phyloP scores from a whole-genome alignment of 441 rosid species.

The Iberis amara region DNA sequence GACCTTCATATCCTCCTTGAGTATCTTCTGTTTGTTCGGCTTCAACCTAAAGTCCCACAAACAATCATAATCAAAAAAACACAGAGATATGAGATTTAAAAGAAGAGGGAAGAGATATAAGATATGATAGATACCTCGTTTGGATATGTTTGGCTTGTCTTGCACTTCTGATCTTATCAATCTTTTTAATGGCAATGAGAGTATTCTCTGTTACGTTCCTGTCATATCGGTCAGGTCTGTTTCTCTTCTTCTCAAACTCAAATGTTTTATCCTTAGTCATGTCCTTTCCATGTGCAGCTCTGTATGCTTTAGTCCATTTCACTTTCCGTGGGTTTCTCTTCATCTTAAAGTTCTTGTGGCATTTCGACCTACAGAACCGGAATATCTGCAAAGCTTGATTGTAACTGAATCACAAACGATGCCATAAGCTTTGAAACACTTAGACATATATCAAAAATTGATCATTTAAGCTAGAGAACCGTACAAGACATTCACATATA shows the following conservation, averaged over 20 bases:
- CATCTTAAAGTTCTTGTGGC: constrained; percentile 96
- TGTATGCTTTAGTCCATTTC: constrained; percentile 89
- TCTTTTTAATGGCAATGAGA: constrained; percentile 70
- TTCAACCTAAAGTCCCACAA: constrained; percentile 44
- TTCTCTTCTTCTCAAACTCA: constrained; percentile 89
- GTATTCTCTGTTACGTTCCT: constrained; percentile 65
- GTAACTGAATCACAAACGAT: too few relatives aligned
- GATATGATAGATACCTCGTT: constrained; percentile 36
- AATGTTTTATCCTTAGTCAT: constrained; percentile 93
- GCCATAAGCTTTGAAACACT: too few relatives aligned
- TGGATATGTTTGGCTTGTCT: constrained; percentile 47
- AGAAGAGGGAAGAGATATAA: background rate
- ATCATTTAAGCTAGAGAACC: too few relatives aligned
- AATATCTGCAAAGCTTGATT: constrained; percentile 46
- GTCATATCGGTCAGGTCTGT: constrained; percentile 90
- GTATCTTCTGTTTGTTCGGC: constrained; percentile 39
- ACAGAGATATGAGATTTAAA: too few relatives aligned
- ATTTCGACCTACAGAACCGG: constrained; percentile 85
- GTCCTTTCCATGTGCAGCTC: constrained; percentile 81
- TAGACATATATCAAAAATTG: too few relatives aligned
- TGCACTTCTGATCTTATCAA: constrained; percentile 54
- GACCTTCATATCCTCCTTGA: constrained; percentile 34
- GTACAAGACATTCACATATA: too few relatives aligned
- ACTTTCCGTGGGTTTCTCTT: constrained; percentile 94
- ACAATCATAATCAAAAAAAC: constrained; percentile 4